Evolutionary conservation across 148 eudicot species (phyloP).

Genomic region (Fallopia convolvulus): DNA sequence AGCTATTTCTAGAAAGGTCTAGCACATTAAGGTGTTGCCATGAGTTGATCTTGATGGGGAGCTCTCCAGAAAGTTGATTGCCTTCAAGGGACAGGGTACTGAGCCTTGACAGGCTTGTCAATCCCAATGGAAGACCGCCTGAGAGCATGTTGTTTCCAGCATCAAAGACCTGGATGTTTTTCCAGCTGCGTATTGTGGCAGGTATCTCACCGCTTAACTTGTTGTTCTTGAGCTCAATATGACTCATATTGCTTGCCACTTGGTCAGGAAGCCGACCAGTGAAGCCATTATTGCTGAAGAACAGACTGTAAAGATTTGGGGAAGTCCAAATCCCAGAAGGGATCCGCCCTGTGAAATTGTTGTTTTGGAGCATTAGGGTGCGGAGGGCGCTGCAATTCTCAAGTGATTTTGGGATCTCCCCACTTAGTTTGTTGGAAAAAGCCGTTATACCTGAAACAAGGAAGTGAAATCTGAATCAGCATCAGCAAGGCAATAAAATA

Average conservation of each 20-base stretch:
- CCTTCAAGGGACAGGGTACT: conserved; percentile 36
- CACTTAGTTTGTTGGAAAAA: conserved; percentile 17
- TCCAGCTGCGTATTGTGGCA: conserved; percentile 29
- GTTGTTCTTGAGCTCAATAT: conserved; percentile 46
- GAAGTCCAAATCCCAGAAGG: conserved; percentile 48
- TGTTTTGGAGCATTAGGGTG: conserved; percentile 31
- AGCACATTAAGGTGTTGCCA: conserved; percentile 32
- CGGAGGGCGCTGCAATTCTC: conserved; percentile 31
- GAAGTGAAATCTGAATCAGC: neutral
- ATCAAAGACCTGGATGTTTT: conserved; percentile 27
- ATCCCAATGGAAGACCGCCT: conserved; percentile 37
- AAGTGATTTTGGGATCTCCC: conserved; percentile 40
- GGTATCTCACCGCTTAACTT: conserved; percentile 55
- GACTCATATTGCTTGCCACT: conserved; percentile 34
- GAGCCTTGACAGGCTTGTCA: conserved; percentile 38
- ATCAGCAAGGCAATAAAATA: neutral
- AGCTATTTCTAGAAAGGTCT: no score
- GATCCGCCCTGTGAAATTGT: conserved; percentile 44
- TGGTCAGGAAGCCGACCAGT: conserved; percentile 44
- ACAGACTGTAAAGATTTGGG: conserved; percentile 19
- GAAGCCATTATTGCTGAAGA: conserved; percentile 36
- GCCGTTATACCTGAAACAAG: conserved; percentile 34
- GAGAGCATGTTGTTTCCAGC: conserved; percentile 55
- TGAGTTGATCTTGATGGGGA: conserved; percentile 45
- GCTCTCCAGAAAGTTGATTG: conserved; percentile 49